phyloP scores from a whole-genome alignment of 2,329 filamentous ascomycete species.

The Colletotrichum sp. region DNA sequence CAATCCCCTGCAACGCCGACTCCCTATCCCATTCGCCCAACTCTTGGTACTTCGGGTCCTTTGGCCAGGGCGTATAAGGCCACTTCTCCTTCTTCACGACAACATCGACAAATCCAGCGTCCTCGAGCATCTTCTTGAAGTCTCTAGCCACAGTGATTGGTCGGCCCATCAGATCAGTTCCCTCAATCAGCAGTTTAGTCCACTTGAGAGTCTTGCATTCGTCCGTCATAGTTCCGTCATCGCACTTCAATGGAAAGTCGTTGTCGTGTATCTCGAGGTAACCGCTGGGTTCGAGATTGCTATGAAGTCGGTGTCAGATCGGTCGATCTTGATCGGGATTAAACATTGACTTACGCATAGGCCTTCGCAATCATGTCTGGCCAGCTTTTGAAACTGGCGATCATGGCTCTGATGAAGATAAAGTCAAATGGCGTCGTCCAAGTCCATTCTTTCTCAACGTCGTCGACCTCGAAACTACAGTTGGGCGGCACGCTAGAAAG shows the following conservation, averaged over 20 bases:
- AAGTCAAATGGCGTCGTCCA: slow-evolving; percentile 36
- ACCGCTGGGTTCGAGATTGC: slow-evolving; percentile 14
- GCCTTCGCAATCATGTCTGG: slow-evolving; percentile 33
- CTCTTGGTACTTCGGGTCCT: slow-evolving; percentile 34
- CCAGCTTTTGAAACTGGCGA: slow-evolving; percentile 20
- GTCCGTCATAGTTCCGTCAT: slow-evolving; percentile 19
- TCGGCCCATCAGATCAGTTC: slow-evolving; percentile 33
- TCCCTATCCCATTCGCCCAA: slow-evolving; percentile 29
- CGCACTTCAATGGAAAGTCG: background rate
- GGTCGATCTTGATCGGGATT: background rate
- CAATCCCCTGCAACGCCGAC: slow-evolving; percentile 21
- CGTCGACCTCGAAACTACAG: slow-evolving; percentile 45
- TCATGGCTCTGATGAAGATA: background rate
- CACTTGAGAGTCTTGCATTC: slow-evolving; percentile 19
- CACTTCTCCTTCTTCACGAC: slow-evolving; percentile 27
- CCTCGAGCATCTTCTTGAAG: slow-evolving; percentile 22
- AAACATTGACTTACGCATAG: background rate
- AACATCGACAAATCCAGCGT: slow-evolving; percentile 32
- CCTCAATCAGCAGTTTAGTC: slow-evolving; percentile 37
- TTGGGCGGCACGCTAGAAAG: slow-evolving; percentile 43
- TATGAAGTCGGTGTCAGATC: background rate
- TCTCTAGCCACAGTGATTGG: slow-evolving; percentile 44
- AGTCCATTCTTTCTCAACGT: slow-evolving; percentile 37
- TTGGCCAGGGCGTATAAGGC: slow-evolving; percentile 35
- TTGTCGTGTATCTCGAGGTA: slow-evolving; percentile 15